Conservation (phyloP, 2,329 filamentous ascomycete genomes). For the Aspergillus transmontanensis region DNA sequence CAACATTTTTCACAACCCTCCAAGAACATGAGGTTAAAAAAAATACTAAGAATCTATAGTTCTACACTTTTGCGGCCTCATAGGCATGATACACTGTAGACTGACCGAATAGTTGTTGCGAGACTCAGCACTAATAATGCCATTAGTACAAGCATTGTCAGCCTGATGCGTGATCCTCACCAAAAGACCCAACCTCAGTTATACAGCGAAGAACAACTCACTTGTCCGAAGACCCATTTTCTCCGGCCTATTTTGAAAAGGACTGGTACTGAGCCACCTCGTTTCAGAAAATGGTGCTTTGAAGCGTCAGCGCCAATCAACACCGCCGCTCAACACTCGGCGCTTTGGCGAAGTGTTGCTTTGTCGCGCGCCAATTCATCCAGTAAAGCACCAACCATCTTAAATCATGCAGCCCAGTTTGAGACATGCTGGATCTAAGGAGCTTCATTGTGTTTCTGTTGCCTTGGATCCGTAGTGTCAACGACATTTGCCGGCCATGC, state of each 20-base stretch:
- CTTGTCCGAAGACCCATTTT: neutral
- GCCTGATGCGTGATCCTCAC: too few species aligned
- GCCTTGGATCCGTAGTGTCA: neutral
- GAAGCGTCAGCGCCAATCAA: conserved; percentile 12
- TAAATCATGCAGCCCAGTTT: neutral
- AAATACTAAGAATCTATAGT: neutral
- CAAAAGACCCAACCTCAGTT: neutral
- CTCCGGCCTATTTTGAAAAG: neutral
- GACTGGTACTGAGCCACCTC: neutral
- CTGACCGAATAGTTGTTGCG: too few species aligned
- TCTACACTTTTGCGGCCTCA: too few species aligned
- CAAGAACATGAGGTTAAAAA: too few species aligned
- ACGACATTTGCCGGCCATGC: neutral
- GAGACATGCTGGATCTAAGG: neutral
- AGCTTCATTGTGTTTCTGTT: neutral
- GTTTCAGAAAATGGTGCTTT: conserved; percentile 12
- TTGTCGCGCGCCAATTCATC: conserved; percentile 22
- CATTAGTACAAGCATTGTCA: too few species aligned
- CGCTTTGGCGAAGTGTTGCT: neutral
- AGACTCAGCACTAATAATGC: too few species aligned
- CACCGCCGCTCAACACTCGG: neutral
- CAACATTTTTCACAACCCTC: too few species aligned
- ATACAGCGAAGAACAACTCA: neutral
- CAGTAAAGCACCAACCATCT: conserved; percentile 14
- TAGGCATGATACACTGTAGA: too few species aligned